Base-by-base conservation (phyloP, 495 filamentous ascomycete genomes). In the Penicillium canariense region DNA sequence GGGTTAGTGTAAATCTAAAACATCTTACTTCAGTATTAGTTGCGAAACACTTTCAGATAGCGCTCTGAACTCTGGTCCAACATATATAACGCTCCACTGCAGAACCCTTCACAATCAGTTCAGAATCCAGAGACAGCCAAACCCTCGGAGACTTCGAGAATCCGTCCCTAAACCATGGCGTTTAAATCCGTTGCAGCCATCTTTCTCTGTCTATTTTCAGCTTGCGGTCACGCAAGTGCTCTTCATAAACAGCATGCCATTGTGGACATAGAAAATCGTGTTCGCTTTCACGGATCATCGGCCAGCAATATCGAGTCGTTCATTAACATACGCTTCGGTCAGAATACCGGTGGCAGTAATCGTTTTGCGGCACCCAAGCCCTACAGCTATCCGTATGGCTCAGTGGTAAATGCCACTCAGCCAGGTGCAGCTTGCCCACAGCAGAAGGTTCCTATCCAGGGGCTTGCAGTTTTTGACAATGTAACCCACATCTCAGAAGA, bases 381-480 rank as follows among this genome's bases (percentile, higher is more conserved):
- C 31, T 59, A 35, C 11, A 32, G 3, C 11, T 59, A 59, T 35
- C 50, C 51, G 7, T 9, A 30, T 38, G 56, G 56, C 15, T 49
- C 56, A 1, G 38, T 54, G 30, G 51, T 59, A 11, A 59, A 59
- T 51, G 51, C 50, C 26, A 54, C 56, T 14, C 34, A 23, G 4
- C 18, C 50, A 9, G 50, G 56, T 26, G 56, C 56, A 49, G 56
- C 56, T n/a, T 59, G 56, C 26, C 56, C 56, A 28, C 56, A 59
- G 18, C 56, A 50, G 15, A 49, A 50, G n/a, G 51, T 50, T 12
- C 50, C 55, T 39, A 47, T 52, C 4, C 34, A 46, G 18, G 46
- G 32, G 4, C 50, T 54, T 12, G n/a, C 27, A 17, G 31, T 59
- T 15, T 59, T 59, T 47, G 56, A 59, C 26, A 59, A 54, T 54